Base-by-base conservation (phyloP, 441 rosid genomes). In the Euphorbia schlechtendalii region DNA sequence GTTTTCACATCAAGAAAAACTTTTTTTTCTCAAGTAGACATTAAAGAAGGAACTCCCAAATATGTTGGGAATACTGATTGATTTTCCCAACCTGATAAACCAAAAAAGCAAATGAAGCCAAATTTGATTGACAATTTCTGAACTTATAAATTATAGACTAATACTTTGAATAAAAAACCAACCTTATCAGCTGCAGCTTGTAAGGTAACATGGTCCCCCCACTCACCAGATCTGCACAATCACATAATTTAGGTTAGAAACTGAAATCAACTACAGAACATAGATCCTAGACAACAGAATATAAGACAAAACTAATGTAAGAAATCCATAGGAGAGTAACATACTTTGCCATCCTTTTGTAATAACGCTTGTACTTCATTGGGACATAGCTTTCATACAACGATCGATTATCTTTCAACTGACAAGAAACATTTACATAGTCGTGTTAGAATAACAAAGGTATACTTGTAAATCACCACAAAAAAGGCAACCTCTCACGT, bases 121-220 rank as follows among this genome's bases (percentile, higher is more conserved):
- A 52, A 20, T 52, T 52, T 21, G 2, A 5, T 34, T 5, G 40
- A 34, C 10, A 8, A 8, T 8, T 34, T 34, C 8, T 34, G 10
- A 27, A 27, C 30, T 27, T 27, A 27, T 27, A 27, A 1, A 27
- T 1, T 46, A 46, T 46, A 46, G 17, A 46, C 20, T n/a, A 46
- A 46, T 4, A 46, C 4, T n/a, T 63, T 64, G 57, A 63, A 34
- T 24, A 68, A 53, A 72, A 59, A 75, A 55, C 65, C 28, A 60
- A 89, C 98, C 89, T 83, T 90, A 76, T 93, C 98, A 52, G 98
- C 96, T 59, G 97, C 98, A 52, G 98, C 95, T 84, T 93, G 98
- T 69, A 93, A 76, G 46, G 96, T 93, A 34, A 93, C 76, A 75
- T 93, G 98, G 74, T 93, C 98, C 30, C 96, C 98, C 97, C 96